Conservation (phyloP, 129 eudicot species). For the Artemisia annua region DNA sequence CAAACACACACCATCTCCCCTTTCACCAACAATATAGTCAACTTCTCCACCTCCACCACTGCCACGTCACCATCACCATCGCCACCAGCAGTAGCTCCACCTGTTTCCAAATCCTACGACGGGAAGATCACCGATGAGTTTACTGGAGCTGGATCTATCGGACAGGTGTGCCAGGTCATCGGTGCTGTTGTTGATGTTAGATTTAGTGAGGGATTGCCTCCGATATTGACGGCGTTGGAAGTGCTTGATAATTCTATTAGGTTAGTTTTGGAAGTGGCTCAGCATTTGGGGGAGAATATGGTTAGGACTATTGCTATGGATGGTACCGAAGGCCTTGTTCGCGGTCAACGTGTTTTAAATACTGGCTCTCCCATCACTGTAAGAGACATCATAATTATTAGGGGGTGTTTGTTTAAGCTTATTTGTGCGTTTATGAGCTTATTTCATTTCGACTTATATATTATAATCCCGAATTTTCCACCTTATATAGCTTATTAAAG, state of each 20-base stretch:
- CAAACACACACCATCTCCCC: constrained; percentile 10
- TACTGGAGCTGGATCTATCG: constrained; percentile 35
- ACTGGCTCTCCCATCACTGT: constrained; percentile 94
- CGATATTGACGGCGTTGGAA: constrained; percentile 82
- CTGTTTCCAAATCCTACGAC: constrained; percentile 12
- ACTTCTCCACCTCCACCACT: constrained; percentile 31
- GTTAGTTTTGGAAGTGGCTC: constrained; percentile 80
- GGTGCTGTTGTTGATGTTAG: constrained; percentile 91
- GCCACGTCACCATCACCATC: constrained; percentile 48
- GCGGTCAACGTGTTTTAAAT: constrained; percentile 81
- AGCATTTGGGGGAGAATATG: constrained; percentile 77
- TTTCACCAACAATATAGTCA: constrained; percentile 29
- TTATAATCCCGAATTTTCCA: too few relatives aligned
- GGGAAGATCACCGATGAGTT: constrained; percentile 40
- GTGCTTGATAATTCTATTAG: constrained; percentile 60
- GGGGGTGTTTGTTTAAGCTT: too few relatives aligned
- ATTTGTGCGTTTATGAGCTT: too few relatives aligned
- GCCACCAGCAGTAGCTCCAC: neutral
- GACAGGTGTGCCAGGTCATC: constrained; percentile 82
- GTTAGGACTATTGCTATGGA: constrained; percentile 94
- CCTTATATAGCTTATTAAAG: too few relatives aligned
- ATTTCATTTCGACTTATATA: too few relatives aligned
- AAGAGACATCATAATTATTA: constrained; percentile 13
- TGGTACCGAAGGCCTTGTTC: constrained; percentile 84
- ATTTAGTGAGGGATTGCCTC: constrained; percentile 75